Percentiles rank a stretch among this genome's conserved stretches.
Evolutionary conservation across 192 early-diverging fungal genomes (phyloP).

Genomic region (Umbelopsis sp.): DNA sequence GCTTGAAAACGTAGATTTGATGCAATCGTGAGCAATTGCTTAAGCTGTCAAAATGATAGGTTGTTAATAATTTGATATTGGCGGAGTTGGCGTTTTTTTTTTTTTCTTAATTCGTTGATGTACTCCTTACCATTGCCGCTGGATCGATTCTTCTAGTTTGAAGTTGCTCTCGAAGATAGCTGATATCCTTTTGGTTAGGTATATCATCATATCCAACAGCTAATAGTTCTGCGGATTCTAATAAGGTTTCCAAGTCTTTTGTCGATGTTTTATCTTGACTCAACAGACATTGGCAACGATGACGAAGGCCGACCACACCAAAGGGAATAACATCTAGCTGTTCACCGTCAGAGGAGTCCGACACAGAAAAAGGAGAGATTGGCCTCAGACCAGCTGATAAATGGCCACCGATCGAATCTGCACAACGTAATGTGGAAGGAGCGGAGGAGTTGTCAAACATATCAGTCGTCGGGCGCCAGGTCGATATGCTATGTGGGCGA

Average conservation of each 20-base stretch:
- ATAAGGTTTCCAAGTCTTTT: not conserved
- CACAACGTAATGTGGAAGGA: not conserved
- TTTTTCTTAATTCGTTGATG: not conserved
- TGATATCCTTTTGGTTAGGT: not conserved
- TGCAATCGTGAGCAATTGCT: not conserved
- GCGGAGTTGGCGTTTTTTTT: not conserved
- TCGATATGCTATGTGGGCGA: slow-evolving; percentile 11
- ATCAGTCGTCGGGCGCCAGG: not conserved
- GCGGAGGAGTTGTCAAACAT: slow-evolving; percentile 11
- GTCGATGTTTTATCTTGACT: not conserved
- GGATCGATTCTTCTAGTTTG: not conserved
- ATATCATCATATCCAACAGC: slow-evolving; percentile 3
- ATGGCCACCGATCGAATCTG: slow-evolving; percentile 2
- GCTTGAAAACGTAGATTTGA: not conserved
- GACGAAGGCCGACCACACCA: not conserved
- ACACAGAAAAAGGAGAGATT: slow-evolving; percentile 9
- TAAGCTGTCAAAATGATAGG: not conserved
- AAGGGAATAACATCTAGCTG: slow-evolving; percentile 2
- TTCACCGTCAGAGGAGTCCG: slow-evolving; percentile 9
- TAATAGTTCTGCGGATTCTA: slow-evolving; percentile 3
- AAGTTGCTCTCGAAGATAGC: not conserved
- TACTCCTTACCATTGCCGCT: not conserved
- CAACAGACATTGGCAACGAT: not conserved
- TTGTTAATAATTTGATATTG: not conserved
- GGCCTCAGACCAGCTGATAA: not conserved